Percentiles rank a stretch among this genome's conserved stretches.
phyloP scores from a whole-genome alignment of 106 monocot genomes.

The Allium cepa region DNA sequence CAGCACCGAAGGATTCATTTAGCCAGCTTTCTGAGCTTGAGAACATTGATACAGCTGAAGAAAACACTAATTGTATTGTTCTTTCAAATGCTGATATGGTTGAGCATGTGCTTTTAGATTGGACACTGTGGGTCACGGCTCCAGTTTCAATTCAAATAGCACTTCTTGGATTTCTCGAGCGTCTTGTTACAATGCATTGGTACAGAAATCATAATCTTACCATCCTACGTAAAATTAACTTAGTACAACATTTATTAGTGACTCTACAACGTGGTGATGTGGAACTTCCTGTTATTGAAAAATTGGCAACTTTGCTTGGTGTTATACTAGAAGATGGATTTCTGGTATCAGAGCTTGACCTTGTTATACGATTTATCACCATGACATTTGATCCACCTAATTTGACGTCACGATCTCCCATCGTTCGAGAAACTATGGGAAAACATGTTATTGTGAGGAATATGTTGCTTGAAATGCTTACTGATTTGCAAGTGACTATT shows the following conservation, averaged over 20 bases:
- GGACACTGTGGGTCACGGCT: constrained; percentile 99
- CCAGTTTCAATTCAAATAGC: constrained; percentile 95
- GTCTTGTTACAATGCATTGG: constrained; percentile 96
- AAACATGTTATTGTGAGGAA: constrained; percentile 98
- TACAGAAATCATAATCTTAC: constrained; percentile 97
- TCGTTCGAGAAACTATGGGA: constrained; percentile 83
- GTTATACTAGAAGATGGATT: constrained; percentile 99
- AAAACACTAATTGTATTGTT: constrained; percentile 72
- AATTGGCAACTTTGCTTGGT: constrained; percentile 87
- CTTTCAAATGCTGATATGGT: constrained; percentile 98
- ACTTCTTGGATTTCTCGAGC: constrained; percentile 91
- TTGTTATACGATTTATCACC: constrained; percentile 90
- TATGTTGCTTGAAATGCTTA: constrained; percentile 95
- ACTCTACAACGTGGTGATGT: constrained; percentile 97
- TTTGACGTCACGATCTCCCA: constrained; percentile 23
- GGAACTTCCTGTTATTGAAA: constrained; percentile 86
- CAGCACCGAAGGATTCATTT: constrained; percentile 72
- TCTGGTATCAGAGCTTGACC: constrained; percentile 83
- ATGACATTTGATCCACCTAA: constrained; percentile 98
- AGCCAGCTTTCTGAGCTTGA: constrained; percentile 91
- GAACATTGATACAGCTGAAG: constrained; percentile 46
- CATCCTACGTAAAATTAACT: constrained; percentile 77
- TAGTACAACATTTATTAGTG: constrained; percentile 94
- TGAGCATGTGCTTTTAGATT: constrained; percentile 94
- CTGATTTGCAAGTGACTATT: constrained; percentile 91